These are phyloP conservation scores for Acrocalymma vagum DNA, from an alignment of 2,329 filamentous ascomycete genomes.

Conservation along the genomic window DNA sequence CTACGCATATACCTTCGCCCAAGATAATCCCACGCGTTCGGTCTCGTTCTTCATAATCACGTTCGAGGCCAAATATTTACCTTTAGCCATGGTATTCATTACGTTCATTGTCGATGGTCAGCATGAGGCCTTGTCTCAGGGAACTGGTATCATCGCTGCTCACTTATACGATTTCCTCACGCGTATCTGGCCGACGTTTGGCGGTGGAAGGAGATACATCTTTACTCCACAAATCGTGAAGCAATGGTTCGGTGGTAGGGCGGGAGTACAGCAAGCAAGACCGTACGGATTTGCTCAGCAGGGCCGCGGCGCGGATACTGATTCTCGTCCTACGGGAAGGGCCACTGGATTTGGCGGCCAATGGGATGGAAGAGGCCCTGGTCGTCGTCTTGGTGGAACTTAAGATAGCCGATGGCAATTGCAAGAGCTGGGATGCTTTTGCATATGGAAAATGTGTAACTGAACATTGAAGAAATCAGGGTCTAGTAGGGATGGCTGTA, in stretches of 20 bases:
- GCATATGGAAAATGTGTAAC: no score
- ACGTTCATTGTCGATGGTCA: constrained; percentile 74
- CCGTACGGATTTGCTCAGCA: constrained; percentile 70
- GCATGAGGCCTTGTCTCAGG: constrained; percentile 66
- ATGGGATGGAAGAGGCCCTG: constrained; percentile 39
- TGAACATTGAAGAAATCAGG: no score
- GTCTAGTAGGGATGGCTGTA: no score
- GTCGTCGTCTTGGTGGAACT: constrained; percentile 39
- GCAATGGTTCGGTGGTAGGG: constrained; percentile 66
- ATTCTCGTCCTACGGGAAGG: constrained; percentile 27
- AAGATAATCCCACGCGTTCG: constrained; percentile 82
- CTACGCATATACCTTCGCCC: constrained; percentile 82
- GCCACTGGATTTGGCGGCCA: constrained; percentile 33
- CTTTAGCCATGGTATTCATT: constrained; percentile 79
- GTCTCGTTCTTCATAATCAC: constrained; percentile 83
- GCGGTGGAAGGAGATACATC: constrained; percentile 80
- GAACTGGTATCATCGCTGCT: constrained; percentile 83
- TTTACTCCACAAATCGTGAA: constrained; percentile 77
- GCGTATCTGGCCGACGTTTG: constrained; percentile 87
- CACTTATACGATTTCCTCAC: constrained; percentile 92
- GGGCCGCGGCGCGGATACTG: constrained; percentile 21
- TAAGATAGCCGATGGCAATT: no score
- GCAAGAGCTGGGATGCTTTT: no score
- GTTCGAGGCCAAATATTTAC: constrained; percentile 82
- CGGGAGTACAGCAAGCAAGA: constrained; percentile 56